A percentile compares a stretch with the other conserved stretches of the same genome.
Conservation (phyloP, 2,329 filamentous ascomycete species). For the Penicillium vulpinum region DNA sequence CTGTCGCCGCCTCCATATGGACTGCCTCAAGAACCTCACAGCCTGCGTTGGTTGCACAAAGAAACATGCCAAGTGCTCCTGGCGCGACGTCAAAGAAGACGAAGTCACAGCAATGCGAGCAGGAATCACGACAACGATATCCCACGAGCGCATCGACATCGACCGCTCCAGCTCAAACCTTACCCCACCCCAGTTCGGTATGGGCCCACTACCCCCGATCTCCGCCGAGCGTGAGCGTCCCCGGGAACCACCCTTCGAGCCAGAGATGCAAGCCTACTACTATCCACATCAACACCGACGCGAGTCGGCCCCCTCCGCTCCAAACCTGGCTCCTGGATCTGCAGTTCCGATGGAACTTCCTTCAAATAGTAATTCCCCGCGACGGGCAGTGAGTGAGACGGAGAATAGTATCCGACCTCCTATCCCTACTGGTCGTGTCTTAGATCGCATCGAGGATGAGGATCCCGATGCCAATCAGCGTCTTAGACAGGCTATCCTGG, state of each 20-base stretch:
- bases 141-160: slow-evolving; percentile 7
- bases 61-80: slow-evolving; percentile 85
- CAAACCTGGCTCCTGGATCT: slow-evolving; percentile 24
- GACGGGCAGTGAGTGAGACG: slow-evolving; percentile 41
- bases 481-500: slow-evolving; percentile 45
- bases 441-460: slow-evolving; percentile 30
- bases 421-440: not conserved
- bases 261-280: slow-evolving; percentile 5
- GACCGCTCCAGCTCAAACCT: not conserved
- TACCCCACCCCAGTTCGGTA: not conserved
- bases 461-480: slow-evolving; percentile 43
- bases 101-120: slow-evolving; percentile 52
- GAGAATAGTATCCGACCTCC: slow-evolving; percentile 23
- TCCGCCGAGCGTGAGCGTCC: slow-evolving; percentile 17
- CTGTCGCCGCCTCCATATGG: slow-evolving; percentile 75
- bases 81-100: slow-evolving; percentile 76
- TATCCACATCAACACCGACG: slow-evolving; percentile 17
- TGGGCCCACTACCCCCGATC: slow-evolving; percentile 9
- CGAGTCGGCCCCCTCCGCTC: slow-evolving; percentile 26
- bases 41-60: slow-evolving; percentile 85
- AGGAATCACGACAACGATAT: not conserved
- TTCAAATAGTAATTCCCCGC: slow-evolving; percentile 31
- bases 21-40: slow-evolving; percentile 82
- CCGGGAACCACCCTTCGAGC: not conserved
- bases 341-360: slow-evolving; percentile 21